A percentile compares a stretch with the other conserved stretches of the same genome.
Evolutionary conservation across 441 rosid genomes (phyloP).

Genomic region (Hura crepitans): DNA sequence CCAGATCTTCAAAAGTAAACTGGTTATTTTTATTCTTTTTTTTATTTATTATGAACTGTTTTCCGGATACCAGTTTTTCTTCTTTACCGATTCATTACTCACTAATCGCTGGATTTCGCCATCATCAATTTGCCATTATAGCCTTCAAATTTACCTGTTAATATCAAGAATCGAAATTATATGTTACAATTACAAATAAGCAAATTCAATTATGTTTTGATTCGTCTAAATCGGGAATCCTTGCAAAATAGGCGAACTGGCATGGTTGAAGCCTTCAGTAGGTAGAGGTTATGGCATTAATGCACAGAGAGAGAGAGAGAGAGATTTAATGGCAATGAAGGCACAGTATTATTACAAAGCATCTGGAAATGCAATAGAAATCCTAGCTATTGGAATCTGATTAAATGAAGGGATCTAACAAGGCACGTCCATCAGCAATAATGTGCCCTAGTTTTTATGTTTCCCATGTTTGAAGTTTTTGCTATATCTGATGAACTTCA

Average conservation of each 20-base stretch:
- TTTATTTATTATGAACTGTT: no score
- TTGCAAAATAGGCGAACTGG: not conserved
- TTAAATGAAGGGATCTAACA: not conserved
- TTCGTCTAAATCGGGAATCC: not conserved
- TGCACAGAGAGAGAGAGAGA: no score
- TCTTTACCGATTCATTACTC: not conserved
- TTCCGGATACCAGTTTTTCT: no score
- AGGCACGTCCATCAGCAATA: not conserved
- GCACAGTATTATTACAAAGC: not conserved
- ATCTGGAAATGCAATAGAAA: not conserved
- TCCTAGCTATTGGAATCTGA: not conserved
- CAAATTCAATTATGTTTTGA: not conserved
- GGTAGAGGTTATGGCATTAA: not conserved
- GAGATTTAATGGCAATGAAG: no score
- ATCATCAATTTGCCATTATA: not conserved
- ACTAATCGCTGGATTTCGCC: not conserved
- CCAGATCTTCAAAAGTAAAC: not conserved
- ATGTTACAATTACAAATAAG: not conserved
- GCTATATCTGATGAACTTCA: not conserved
- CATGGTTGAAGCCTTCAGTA: no score
- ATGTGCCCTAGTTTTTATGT: not conserved
- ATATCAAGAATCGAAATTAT: not conserved
- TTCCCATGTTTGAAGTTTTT: not conserved
- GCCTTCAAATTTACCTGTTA: not conserved
- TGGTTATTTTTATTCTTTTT: not conserved